These are phyloP conservation scores for Malassezia restricta DNA, from an alignment of 1,284 basidiomycete species.

Conservation along the genomic window DNA sequence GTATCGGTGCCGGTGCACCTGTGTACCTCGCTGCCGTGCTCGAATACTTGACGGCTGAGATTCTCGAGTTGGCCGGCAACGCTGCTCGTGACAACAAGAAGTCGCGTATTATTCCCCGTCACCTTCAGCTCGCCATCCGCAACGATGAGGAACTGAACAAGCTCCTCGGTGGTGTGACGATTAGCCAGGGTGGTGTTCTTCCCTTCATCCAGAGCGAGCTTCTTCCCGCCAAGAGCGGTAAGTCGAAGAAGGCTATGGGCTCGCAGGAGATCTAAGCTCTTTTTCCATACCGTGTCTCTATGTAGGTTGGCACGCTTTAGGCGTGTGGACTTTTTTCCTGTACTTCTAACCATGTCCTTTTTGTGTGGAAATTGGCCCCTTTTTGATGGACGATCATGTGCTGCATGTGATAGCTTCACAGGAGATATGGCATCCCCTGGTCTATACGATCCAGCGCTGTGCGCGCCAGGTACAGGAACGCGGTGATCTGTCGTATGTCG, in stretches of 20 bases:
- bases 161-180: conserved; percentile 69
- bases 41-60: conserved; percentile 73
- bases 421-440: neutral
- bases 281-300: conserved; percentile 6
- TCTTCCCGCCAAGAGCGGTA: conserved; percentile 58
- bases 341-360: conserved; percentile 15
- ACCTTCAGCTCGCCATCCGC: conserved; percentile 76
- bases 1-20: conserved; percentile 62
- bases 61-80: conserved; percentile 76
- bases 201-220: conserved; percentile 56
- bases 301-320: neutral
- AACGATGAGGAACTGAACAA: conserved; percentile 54
- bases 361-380: neutral
- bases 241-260: conserved; percentile 47
- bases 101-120: conserved; percentile 81
- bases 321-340: conserved; percentile 11
- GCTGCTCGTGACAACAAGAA: conserved; percentile 60
- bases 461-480: neutral
- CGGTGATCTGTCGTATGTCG: neutral
- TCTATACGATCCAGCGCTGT: neutral
- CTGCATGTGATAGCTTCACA: neutral
- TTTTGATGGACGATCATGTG: neutral
- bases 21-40: conserved; percentile 76
- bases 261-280: conserved; percentile 40
- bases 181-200: conserved; percentile 81